Evolutionary conservation across 371 early-diverging fungal genomes (phyloP).

Genomic region (Mucor plumbeus): DNA sequence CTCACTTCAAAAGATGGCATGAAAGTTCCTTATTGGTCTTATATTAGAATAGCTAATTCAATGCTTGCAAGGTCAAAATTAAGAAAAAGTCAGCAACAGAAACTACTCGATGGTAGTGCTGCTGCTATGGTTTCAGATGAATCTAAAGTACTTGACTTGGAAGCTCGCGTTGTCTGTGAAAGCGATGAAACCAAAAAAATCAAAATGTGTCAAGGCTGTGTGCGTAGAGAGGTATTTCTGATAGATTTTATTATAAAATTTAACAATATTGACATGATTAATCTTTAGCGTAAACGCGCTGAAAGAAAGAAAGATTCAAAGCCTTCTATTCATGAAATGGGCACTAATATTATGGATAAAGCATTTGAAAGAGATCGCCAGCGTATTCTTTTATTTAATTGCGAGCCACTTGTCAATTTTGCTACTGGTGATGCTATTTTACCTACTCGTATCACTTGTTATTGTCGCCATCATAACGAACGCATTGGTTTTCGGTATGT

Average conservation of each 20-base stretch:
- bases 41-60: slow-evolving; percentile 63
- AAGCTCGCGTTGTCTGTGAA: slow-evolving; percentile 84
- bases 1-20: slow-evolving; percentile 54
- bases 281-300: slow-evolving; percentile 48
- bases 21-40: slow-evolving; percentile 61
- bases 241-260: neutral
- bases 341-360: slow-evolving; percentile 29
- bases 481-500: slow-evolving; percentile 79
- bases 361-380: slow-evolving; percentile 35
- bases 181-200: slow-evolving; percentile 77
- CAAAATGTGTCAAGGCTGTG: slow-evolving; percentile 81
- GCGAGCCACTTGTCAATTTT: slow-evolving; percentile 82
- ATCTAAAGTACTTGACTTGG: slow-evolving; percentile 61
- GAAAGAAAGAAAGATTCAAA: slow-evolving; percentile 42
- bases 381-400: slow-evolving; percentile 82
- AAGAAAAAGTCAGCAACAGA: slow-evolving; percentile 22
- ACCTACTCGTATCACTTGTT: slow-evolving; percentile 93
- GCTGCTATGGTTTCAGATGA: slow-evolving; percentile 30
- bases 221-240: slow-evolving; percentile 72
- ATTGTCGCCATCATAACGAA: slow-evolving; percentile 93
- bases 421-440: slow-evolving; percentile 81
- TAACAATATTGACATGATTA: neutral
- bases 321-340: neutral
- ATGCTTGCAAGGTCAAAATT: slow-evolving; percentile 58
- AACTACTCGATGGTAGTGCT: slow-evolving; percentile 19